Conservation (phyloP, 106 monocot genomes). For the Acorus calamus region DNA sequence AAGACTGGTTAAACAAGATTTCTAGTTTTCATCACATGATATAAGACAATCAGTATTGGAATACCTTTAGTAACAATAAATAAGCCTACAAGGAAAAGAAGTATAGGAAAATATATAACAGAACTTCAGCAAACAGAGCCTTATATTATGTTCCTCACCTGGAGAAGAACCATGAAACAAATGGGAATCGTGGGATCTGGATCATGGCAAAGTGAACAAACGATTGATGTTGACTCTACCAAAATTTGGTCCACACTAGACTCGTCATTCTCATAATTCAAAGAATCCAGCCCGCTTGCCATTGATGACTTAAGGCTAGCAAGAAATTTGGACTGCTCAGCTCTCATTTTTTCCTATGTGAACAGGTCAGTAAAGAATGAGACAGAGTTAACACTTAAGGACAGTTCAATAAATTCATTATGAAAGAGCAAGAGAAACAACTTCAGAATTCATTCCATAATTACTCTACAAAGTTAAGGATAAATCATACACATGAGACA, state of each 20-base stretch:
- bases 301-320: slow-evolving; percentile 32
- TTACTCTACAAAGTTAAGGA: no score
- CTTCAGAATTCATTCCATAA: no score
- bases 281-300: slow-evolving; percentile 23
- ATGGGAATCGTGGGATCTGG: slow-evolving; percentile 56
- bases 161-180: slow-evolving; percentile 79
- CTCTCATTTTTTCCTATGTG: slow-evolving; percentile 74
- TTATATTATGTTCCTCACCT: slow-evolving; percentile 31
- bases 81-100: no score
- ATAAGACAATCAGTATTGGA: slow-evolving; percentile 1
- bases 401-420: no score
- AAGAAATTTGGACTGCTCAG: slow-evolving; percentile 75
- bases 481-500: no score
- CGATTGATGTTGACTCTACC: slow-evolving; percentile 36
- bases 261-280: slow-evolving; percentile 17
- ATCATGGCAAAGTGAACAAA: slow-evolving; percentile 81
- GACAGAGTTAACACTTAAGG: no score
- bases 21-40: slow-evolving; percentile 31
- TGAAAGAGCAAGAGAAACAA: no score
- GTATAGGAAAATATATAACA: no score
- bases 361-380: not conserved
- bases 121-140: no score
- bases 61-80: not conserved
- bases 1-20: slow-evolving; percentile 66
- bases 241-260: slow-evolving; percentile 5